A percentile compares a stretch with the other conserved stretches of the same genome.
Evolutionary conservation across 2,329 filamentous ascomycete genomes (phyloP).

Genomic region (Beauveria pseudobassiana): DNA sequence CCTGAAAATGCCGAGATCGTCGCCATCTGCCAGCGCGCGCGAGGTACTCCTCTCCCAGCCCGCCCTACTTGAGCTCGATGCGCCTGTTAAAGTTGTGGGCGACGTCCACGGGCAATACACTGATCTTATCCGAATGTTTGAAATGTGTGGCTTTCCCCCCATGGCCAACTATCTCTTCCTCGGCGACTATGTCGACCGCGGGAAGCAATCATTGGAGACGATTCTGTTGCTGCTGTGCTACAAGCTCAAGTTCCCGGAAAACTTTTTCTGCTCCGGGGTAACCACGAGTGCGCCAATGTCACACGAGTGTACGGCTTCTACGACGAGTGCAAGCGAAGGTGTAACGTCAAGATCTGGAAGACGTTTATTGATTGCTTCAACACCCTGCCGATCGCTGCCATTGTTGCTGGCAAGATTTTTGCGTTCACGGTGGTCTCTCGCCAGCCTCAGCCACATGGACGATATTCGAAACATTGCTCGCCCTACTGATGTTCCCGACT

Average conservation of each 20-base stretch:
- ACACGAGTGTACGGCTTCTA: constrained; percentile 96
- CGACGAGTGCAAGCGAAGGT: constrained; percentile 93
- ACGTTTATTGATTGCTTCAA: constrained; percentile 97
- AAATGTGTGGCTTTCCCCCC: constrained; percentile 96
- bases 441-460: constrained; percentile 95
- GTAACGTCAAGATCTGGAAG: constrained; percentile 98
- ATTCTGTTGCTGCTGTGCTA: constrained; percentile 90
- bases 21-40: constrained; percentile 78
- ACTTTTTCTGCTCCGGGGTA: constrained; percentile 94
- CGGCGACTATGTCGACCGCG: constrained; percentile 92
- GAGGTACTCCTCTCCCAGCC: constrained; percentile 90
- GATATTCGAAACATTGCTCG: constrained; percentile 94
- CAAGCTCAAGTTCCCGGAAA: constrained; percentile 94
- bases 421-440: constrained; percentile 89
- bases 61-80: constrained; percentile 81
- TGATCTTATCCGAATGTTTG: constrained; percentile 91
- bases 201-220: constrained; percentile 92
- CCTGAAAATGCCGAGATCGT: constrained; percentile 96
- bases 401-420: constrained; percentile 95
- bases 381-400: constrained; percentile 88
- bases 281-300: constrained; percentile 95
- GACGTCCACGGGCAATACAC: constrained; percentile 97
- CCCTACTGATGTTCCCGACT: constrained; percentile 95
- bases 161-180: constrained; percentile 89
- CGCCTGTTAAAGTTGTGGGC: constrained; percentile 95